phyloP scores from a whole-genome alignment of 2,329 filamentous ascomycete species.

The Phoma sp. region DNA sequence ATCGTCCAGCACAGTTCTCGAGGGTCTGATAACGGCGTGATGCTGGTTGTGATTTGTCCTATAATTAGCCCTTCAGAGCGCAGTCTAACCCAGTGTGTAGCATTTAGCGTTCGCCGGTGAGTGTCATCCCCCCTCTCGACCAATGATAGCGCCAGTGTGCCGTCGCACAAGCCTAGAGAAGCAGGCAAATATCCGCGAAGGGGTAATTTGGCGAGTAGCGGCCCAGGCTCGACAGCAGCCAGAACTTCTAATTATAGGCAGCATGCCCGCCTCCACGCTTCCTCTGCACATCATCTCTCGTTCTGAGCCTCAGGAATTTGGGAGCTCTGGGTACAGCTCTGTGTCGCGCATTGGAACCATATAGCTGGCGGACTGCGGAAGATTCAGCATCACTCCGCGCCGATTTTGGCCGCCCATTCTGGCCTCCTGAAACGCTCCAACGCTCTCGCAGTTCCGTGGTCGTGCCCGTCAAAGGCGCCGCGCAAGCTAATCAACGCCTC shows the following conservation, averaged over 20 bases:
- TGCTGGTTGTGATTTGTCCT: constrained; percentile 30
- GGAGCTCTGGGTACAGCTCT: constrained; percentile 21
- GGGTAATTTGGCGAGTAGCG: constrained; percentile 28
- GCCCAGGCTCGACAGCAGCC: constrained; percentile 32
- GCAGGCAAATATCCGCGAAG: constrained; percentile 21
- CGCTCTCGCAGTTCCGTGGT: constrained; percentile 28
- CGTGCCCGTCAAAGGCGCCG: constrained; percentile 26
- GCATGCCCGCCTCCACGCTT: constrained; percentile 31
- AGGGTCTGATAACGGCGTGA: constrained; percentile 10
- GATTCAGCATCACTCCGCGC: constrained; percentile 23
- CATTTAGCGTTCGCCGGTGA: constrained; percentile 13
- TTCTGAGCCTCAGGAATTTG: constrained; percentile 37
- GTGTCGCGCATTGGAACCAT: constrained; percentile 35
- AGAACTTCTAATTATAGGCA: constrained; percentile 39
- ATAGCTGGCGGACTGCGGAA: constrained; percentile 34
- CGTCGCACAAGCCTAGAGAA: background rate
- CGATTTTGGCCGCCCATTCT: constrained; percentile 31
- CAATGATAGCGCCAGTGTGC: background rate
- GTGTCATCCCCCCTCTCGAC: background rate
- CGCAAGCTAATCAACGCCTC: constrained; percentile 36
- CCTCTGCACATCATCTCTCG: constrained; percentile 36
- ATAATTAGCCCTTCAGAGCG: constrained; percentile 34
- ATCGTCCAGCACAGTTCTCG: constrained; percentile 1
- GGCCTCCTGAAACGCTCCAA: constrained; percentile 38
- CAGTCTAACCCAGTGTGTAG: background rate